These are phyloP conservation scores for Apiotrichum akiyoshidainum DNA, from an alignment of 1,284 basidiomycete genomes.

Conservation along the genomic window DNA sequence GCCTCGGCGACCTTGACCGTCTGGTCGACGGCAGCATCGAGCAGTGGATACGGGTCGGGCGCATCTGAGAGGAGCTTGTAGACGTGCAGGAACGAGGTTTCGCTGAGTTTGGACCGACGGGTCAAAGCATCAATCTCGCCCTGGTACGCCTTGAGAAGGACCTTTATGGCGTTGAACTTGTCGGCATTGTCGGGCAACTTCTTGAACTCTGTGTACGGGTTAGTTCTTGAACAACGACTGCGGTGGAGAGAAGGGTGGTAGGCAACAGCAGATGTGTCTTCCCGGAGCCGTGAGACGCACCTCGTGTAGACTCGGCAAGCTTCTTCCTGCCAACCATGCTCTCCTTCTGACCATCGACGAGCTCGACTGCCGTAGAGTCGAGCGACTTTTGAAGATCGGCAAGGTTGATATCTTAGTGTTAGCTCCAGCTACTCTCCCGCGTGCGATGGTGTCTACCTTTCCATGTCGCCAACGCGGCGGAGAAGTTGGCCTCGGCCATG, in stretches of 20 bases:
- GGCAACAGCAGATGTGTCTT: no score
- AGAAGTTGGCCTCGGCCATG: slow-evolving; percentile 62
- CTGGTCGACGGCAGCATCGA: slow-evolving; percentile 91
- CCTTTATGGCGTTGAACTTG: slow-evolving; percentile 79
- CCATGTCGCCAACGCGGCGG: slow-evolving; percentile 80
- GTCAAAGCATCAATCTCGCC: slow-evolving; percentile 93
- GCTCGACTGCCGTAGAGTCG: slow-evolving; percentile 82
- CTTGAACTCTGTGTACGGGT: slow-evolving; percentile 71
- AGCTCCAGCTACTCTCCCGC: background rate
- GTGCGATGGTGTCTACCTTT: slow-evolving; percentile 58
- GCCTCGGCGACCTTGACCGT: slow-evolving; percentile 81
- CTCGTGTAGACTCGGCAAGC: slow-evolving; percentile 88
- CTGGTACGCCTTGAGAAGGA: slow-evolving; percentile 90
- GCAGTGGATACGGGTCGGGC: slow-evolving; percentile 91
- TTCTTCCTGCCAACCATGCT: slow-evolving; percentile 87
- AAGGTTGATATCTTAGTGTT: slow-evolving; percentile 70
- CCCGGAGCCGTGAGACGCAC: slow-evolving; percentile 50
- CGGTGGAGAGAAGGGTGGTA: no score
- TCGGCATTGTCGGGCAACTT: slow-evolving; percentile 78
- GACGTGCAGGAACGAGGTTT: slow-evolving; percentile 88
- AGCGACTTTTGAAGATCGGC: slow-evolving; percentile 86
- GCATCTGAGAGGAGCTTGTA: slow-evolving; percentile 92
- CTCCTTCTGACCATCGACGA: slow-evolving; percentile 98
- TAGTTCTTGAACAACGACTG: background rate
- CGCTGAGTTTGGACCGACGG: slow-evolving; percentile 81